Conservation (phyloP, 2,329 filamentous ascomycete species). For the Thielaviopsis euricoi region DNA sequence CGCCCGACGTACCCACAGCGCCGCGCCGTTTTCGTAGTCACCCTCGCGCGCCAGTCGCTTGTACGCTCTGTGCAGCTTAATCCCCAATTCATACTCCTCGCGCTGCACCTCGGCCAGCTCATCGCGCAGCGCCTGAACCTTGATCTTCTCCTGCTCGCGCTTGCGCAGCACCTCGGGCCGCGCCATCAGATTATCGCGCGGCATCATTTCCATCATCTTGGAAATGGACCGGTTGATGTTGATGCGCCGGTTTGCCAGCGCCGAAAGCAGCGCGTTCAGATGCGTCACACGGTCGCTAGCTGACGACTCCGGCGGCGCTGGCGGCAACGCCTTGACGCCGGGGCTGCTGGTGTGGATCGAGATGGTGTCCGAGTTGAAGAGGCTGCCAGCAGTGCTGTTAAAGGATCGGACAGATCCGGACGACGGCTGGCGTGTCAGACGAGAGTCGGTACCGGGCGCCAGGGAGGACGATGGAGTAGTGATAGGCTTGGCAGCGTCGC, state of each 20-base stretch:
- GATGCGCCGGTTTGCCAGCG: slow-evolving; percentile 47
- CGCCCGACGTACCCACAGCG: slow-evolving; percentile 62
- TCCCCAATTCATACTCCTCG: slow-evolving; percentile 63
- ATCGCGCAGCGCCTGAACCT: slow-evolving; percentile 46
- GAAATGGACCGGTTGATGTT: slow-evolving; percentile 59
- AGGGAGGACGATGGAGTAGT: neutral
- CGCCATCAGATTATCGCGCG: slow-evolving; percentile 49
- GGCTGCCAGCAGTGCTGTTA: slow-evolving; percentile 3
- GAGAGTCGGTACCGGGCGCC: neutral
- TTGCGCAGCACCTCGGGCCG: slow-evolving; percentile 44
- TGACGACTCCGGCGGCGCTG: slow-evolving; percentile 40
- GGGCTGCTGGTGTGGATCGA: slow-evolving; percentile 8
- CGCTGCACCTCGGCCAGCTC: slow-evolving; percentile 58
- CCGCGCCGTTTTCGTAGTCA: slow-evolving; percentile 44
- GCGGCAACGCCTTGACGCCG: slow-evolving; percentile 41
- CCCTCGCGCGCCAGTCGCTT: slow-evolving; percentile 56
- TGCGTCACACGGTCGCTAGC: slow-evolving; percentile 48
- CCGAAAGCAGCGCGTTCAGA: slow-evolving; percentile 48
- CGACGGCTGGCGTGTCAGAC: neutral
- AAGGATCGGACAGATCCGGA: neutral
- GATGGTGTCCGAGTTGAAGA: slow-evolving; percentile 11
- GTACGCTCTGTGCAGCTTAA: slow-evolving; percentile 58
- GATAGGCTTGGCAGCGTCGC: neutral
- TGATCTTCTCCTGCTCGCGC: slow-evolving; percentile 41
- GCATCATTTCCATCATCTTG: slow-evolving; percentile 66